Evolutionary conservation across 176 grass and related monocot species (phyloP).

Genomic region (Eleusine indica): DNA sequence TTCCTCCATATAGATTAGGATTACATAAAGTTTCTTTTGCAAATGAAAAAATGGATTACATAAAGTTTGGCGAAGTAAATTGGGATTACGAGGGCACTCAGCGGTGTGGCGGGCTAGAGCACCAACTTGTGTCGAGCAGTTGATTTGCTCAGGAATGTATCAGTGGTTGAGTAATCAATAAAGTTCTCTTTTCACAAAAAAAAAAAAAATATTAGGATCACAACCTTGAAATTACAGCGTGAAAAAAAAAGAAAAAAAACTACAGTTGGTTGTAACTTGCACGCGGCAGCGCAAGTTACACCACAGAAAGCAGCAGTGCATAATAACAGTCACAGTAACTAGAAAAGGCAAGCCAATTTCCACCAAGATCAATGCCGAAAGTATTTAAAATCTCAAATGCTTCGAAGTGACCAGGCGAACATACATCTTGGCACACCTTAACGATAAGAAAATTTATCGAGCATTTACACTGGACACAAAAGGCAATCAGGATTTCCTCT

Average conservation of each 20-base stretch:
- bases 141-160: too few relatives aligned
- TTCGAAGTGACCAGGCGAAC: neutral
- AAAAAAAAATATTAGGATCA: too few relatives aligned
- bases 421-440: neutral
- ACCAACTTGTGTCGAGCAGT: too few relatives aligned
- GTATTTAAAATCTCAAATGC: neutral
- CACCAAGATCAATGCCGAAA: neutral
- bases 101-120: too few relatives aligned
- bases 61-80: too few relatives aligned
- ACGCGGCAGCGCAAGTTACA: neutral
- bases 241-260: neutral
- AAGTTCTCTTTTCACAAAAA: too few relatives aligned
- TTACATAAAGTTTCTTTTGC: too few relatives aligned
- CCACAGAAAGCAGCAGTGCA: neutral
- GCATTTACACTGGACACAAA: neutral
- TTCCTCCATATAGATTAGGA: too few relatives aligned
- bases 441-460: neutral
- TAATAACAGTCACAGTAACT: neutral
- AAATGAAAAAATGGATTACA: too few relatives aligned
- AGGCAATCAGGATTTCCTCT: slow-evolving; percentile 31
- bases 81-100: too few relatives aligned
- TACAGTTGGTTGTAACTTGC: neutral
- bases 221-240: neutral
- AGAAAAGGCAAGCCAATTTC: neutral
- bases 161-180: too few relatives aligned